These are phyloP conservation scores for Nemania sp. DNA, from an alignment of 2,329 filamentous ascomycete species.

Conservation along the genomic window DNA sequence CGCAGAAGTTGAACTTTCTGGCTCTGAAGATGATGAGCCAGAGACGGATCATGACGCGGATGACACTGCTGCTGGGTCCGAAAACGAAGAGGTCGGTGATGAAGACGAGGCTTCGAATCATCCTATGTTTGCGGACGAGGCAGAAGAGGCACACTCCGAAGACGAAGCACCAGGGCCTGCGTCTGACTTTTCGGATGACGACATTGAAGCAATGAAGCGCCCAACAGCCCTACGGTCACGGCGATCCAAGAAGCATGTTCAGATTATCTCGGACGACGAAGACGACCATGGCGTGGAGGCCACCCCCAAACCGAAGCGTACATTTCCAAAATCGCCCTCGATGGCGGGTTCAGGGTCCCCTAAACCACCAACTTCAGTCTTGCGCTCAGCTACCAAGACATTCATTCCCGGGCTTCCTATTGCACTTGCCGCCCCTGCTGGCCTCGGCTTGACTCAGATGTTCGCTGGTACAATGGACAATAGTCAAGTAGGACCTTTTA, in stretches of 20 bases:
- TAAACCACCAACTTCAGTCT: slow-evolving; percentile 63
- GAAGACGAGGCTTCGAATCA: slow-evolving; percentile 21
- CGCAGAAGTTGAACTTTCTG: slow-evolving; percentile 42
- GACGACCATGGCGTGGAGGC: slow-evolving; percentile 52
- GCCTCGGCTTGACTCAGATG: slow-evolving; percentile 82
- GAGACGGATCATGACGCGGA: slow-evolving; percentile 46
- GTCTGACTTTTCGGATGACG: slow-evolving; percentile 44
- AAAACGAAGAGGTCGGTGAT: slow-evolving; percentile 33
- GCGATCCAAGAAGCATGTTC: slow-evolving; percentile 54
- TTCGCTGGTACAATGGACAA: slow-evolving; percentile 88
- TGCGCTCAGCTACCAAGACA: slow-evolving; percentile 70
- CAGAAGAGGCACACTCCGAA: slow-evolving; percentile 45
- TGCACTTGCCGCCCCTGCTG: slow-evolving; percentile 57
- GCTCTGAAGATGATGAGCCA: slow-evolving; percentile 47
- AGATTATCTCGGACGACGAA: slow-evolving; percentile 67
- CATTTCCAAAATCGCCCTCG: slow-evolving; percentile 48
- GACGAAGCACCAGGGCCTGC: slow-evolving; percentile 29
- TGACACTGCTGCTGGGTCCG: slow-evolving; percentile 30
- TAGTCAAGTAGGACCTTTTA: slow-evolving; percentile 49
- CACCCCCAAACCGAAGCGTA: slow-evolving; percentile 55
- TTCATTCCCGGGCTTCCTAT: slow-evolving; percentile 72
- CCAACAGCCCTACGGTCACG: slow-evolving; percentile 50
- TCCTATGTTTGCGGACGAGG: slow-evolving; percentile 44
- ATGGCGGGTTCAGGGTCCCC: slow-evolving; percentile 53
- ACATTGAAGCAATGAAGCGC: slow-evolving; percentile 44